Evolutionary conservation across 805 yeast species (phyloP).

Genomic region (Ogataea corticis): DNA sequence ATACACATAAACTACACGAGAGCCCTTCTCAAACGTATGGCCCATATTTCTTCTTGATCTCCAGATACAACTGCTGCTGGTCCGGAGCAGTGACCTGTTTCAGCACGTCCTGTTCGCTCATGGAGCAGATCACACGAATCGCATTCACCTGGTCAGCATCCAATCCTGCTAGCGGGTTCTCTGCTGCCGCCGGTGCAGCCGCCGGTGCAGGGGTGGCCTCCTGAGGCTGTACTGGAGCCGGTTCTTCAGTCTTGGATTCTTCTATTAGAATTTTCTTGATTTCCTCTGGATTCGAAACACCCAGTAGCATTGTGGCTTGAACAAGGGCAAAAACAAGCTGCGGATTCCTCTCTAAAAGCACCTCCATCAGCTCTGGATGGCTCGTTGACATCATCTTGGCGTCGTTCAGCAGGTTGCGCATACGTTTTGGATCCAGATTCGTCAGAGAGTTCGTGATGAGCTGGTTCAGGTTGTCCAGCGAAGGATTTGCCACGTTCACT

Average conservation of each 20-base stretch:
- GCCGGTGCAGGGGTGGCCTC: constrained; percentile 1
- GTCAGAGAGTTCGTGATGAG: constrained; percentile 48
- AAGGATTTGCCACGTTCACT: constrained; percentile 37
- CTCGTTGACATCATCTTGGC: constrained; percentile 57
- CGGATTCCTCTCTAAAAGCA: constrained; percentile 67
- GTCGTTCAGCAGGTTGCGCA: constrained; percentile 52
- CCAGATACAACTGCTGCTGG: constrained; percentile 26
- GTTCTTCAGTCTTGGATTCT: not conserved
- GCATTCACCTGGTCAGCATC: constrained; percentile 22
- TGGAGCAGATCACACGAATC: constrained; percentile 23
- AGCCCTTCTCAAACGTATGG: constrained; percentile 4
- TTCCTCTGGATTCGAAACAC: constrained; percentile 28
- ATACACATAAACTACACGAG: too few relatives aligned
- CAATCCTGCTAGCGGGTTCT: constrained; percentile 13
- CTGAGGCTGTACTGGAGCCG: not conserved
- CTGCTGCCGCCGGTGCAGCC: constrained; percentile 4
- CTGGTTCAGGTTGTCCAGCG: constrained; percentile 37
- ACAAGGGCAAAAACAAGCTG: constrained; percentile 83
- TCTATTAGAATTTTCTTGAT: constrained; percentile 25
- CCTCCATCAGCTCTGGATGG: constrained; percentile 58
- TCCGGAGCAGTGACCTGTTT: constrained; percentile 19
- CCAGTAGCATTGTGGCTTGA: constrained; percentile 57
- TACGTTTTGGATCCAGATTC: constrained; percentile 46
- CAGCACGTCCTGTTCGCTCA: constrained; percentile 26
- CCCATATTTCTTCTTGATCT: constrained; percentile 25